Percentiles rank a stretch among this genome's conserved stretches.
These are phyloP conservation scores for Candida gorgasii DNA, from an alignment of 805 yeast genomes.

Conservation along the genomic window DNA sequence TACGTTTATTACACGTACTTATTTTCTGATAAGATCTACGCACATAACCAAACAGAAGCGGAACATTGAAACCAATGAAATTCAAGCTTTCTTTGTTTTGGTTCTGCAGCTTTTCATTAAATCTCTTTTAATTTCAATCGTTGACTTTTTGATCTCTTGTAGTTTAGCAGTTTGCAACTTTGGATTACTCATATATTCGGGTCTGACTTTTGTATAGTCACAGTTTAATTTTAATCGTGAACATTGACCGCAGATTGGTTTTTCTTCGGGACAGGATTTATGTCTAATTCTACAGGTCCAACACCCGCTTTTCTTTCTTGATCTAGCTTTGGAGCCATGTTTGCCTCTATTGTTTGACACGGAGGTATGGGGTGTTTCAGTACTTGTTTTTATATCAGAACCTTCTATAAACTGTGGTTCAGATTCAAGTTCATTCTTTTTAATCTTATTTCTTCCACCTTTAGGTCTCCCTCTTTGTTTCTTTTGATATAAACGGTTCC, in stretches of 20 bases:
- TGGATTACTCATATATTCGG: conserved; percentile 49
- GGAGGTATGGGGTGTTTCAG: no score
- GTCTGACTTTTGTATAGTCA: conserved; percentile 27
- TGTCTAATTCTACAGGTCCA: conserved; percentile 79
- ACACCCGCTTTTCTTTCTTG: conserved; percentile 47
- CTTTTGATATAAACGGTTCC: no score
- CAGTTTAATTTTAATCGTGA: conserved; percentile 55
- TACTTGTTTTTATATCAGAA: no score
- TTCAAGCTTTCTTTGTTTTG: not conserved
- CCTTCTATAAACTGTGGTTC: no score
- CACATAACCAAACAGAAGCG: no score
- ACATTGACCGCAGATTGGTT: conserved; percentile 63
- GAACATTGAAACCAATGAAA: no score
- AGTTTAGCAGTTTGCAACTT: conserved; percentile 22
- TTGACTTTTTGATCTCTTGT: conserved; percentile 14
- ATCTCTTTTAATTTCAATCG: conserved; percentile 5
- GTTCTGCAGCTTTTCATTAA: conserved; percentile 4
- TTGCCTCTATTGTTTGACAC: not conserved
- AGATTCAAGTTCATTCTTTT: no score
- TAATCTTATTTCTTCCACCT: no score
- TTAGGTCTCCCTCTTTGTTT: no score
- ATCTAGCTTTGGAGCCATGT: no score
- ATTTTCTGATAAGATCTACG: no score
- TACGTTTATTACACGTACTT: no score
- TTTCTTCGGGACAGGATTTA: conserved; percentile 69